These are phyloP conservation scores for Seminavis robusta DNA, from an alignment of 108 stramenopile species.

Conservation along the genomic window DNA sequence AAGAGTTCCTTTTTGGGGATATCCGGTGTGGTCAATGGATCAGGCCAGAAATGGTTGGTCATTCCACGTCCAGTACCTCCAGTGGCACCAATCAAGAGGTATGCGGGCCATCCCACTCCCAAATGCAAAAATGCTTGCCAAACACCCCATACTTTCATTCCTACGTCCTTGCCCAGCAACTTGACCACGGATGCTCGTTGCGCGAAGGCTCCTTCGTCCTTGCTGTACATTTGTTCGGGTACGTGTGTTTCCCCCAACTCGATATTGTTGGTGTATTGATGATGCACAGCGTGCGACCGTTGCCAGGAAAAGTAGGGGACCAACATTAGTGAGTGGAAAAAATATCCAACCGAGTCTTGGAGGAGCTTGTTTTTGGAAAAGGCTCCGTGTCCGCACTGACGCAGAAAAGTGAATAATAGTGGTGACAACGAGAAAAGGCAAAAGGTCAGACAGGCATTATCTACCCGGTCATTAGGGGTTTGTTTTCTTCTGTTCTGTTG, in stretches of 20 bases:
- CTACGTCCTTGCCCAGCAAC: slow-evolving; percentile 47
- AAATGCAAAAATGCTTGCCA: slow-evolving; percentile 75
- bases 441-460: no score
- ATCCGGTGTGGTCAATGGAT: slow-evolving; percentile 63
- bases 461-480: no score
- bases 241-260: slow-evolving; percentile 94
- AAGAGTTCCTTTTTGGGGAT: slow-evolving; percentile 82
- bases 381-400: slow-evolving; percentile 97
- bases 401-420: no score
- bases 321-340: slow-evolving; percentile 87
- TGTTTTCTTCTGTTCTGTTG: no score
- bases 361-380: slow-evolving; percentile 85
- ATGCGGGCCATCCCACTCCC: slow-evolving; percentile 82
- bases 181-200: slow-evolving; percentile 39
- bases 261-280: slow-evolving; percentile 93
- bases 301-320: slow-evolving; percentile 98
- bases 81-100: slow-evolving; percentile 78
- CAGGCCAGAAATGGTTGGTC: slow-evolving; percentile 72
- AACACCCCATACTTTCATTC: slow-evolving; percentile 64
- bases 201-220: slow-evolving; percentile 36
- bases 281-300: slow-evolving; percentile 93
- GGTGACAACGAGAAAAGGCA: no score
- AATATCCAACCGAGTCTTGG: slow-evolving; percentile 91
- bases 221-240: slow-evolving; percentile 44
- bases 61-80: slow-evolving; percentile 73